A percentile compares a stretch with the other conserved stretches of the same genome.
Evolutionary conservation across 2,329 filamentous ascomycete genomes (phyloP).

Genomic region (Neodidymelliopsis sp.): DNA sequence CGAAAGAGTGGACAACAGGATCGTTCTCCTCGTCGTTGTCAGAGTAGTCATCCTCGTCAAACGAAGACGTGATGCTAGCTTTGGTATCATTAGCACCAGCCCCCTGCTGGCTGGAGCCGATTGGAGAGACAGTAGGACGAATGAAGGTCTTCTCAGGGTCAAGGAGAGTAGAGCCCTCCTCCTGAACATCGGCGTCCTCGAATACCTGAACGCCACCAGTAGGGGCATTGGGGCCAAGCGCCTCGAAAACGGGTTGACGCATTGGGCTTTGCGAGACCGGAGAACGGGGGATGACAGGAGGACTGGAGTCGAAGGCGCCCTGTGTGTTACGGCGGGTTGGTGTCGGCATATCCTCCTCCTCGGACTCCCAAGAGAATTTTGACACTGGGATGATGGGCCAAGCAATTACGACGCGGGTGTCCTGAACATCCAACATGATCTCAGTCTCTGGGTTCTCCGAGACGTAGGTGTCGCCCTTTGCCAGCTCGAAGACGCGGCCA

Average conservation of each 20-base stretch:
- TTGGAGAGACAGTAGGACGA: constrained; percentile 35
- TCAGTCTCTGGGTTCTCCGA: constrained; percentile 87
- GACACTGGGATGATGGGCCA: constrained; percentile 76
- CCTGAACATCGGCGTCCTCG: constrained; percentile 47
- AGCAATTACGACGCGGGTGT: constrained; percentile 84
- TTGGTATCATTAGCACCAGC: constrained; percentile 27
- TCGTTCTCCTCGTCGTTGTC: constrained; percentile 91
- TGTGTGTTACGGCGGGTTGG: constrained; percentile 44
- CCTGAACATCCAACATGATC: constrained; percentile 95
- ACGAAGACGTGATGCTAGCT: constrained; percentile 38
- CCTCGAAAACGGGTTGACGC: constrained; percentile 53
- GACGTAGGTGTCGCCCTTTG: constrained; percentile 87
- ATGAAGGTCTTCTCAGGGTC: constrained; percentile 42
- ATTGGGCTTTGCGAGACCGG: constrained; percentile 77
- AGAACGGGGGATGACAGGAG: constrained; percentile 71
- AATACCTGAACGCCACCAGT: constrained; percentile 45
- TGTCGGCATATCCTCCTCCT: constrained; percentile 64
- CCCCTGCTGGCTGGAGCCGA: constrained; percentile 30
- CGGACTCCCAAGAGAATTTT: constrained; percentile 56
- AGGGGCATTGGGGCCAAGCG: constrained; percentile 43
- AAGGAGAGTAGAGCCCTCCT: constrained; percentile 32
- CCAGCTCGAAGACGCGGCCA: constrained; percentile 83
- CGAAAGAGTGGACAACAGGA: constrained; percentile 89
- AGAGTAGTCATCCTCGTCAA: constrained; percentile 68
- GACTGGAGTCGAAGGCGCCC: constrained; percentile 64